Conservation (phyloP, 352 stramenopile species). For the Pythium pyrilobum region DNA sequence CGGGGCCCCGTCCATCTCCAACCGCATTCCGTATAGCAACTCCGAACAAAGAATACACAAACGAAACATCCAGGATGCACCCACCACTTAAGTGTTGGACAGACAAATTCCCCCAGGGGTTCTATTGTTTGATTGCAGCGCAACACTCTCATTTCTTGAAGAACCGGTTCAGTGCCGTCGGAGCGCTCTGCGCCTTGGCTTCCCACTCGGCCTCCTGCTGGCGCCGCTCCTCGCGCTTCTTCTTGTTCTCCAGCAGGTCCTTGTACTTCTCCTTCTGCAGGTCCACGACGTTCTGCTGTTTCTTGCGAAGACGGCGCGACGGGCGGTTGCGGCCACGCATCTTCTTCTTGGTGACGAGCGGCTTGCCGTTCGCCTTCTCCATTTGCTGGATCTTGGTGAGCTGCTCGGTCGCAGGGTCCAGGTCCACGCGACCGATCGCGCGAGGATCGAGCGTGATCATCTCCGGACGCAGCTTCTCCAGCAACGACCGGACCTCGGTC, state of each 20-base stretch:
- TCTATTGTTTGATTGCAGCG: conserved; percentile 9
- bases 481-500: conserved; percentile 92
- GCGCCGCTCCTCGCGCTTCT: conserved; percentile 64
- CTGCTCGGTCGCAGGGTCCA: conserved; percentile 83
- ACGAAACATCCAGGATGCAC: not conserved
- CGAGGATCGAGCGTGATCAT: conserved; percentile 98
- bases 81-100: not conserved
- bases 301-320: conserved; percentile 94
- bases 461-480: conserved; percentile 97
- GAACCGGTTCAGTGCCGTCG: conserved; percentile 83
- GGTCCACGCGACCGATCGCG: conserved; percentile 91
- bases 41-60: conserved; percentile 1
- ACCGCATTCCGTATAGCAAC: not conserved
- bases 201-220: conserved; percentile 78
- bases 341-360: conserved; percentile 90
- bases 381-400: conserved; percentile 77
- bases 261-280: conserved; percentile 89
- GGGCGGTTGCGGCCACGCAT: conserved; percentile 97
- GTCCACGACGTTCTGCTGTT: conserved; percentile 98
- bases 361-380: conserved; percentile 72
- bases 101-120: not conserved
- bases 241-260: conserved; percentile 76
- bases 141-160: conserved; percentile 66
- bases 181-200: conserved; percentile 64
- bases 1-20: no score